Base-by-base conservation (phyloP, 2,329 filamentous ascomycete genomes). In the Talaromyces sp. region DNA sequence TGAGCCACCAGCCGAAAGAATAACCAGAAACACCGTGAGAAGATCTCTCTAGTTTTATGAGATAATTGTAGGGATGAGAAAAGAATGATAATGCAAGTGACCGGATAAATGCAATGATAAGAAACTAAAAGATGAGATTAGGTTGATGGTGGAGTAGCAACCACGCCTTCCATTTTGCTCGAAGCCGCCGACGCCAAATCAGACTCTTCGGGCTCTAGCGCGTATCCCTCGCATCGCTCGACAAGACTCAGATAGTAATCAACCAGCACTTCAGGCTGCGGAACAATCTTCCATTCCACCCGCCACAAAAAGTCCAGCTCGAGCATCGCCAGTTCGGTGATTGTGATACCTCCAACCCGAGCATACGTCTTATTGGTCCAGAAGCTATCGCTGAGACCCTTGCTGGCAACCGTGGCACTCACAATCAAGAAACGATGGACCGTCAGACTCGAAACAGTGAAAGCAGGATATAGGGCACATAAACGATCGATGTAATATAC, bases 321-420 rank as follows among this genome's bases (percentile, higher is more conserved):
- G 10, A 99, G 82, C 64, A 97, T 82, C 66, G 95, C 96, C 68
- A 99, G 81, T 78, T 99, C 95, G 58, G 90, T 88, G 43, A 97
- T 85, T 69, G 92, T 93, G 59, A 99, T 93, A 68, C 95, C 95
- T 5, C 95, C 95, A 0, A 99, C 93, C 63, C 92, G 86, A 43
- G 95, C 93, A 75, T 99, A 99, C 0, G 94, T 96, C 33, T 92
- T 92, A 78, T 99, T 99, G 68, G 96, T 98, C 93, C 95, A 97
- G 76, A 99, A 99, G 35, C 91, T 93, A 77, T 99, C 95, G 37
- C 93, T 97, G 13, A 99, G 85, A 0, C 95, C 95, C 78, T 99
- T 99, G 64, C 93, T 92, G 7, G 94, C 95, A 4, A 99, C 95
- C 0, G 95, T 97, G 10, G 93, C 94, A 22, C 93, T 93, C 1